Base-by-base conservation (phyloP, 495 filamentous ascomycete species). In the Neurospora tetrasperma region DNA sequence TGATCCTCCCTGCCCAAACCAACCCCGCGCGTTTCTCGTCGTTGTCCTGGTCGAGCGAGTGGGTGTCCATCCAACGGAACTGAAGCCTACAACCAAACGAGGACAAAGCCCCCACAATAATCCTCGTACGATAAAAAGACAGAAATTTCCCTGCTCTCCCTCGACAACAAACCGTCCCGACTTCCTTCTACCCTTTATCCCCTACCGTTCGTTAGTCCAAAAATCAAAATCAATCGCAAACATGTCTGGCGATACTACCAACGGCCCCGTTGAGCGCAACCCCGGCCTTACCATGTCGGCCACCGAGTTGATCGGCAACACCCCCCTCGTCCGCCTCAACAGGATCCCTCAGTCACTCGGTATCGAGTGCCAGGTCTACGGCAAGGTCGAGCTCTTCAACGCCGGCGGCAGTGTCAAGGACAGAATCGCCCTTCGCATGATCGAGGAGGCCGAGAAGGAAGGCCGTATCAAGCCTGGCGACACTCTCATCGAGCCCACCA, bases 391-490 rank as follows among this genome's bases (percentile, higher is more conserved):
- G 81, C 92, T 93, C 73, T 98, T 98, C 88, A 98, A 97, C 86
- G 95, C 96, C 10, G 96, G 96, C 75, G 96, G 96, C 71, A 97
- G 93, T 82, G 94, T 99, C 77, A 99, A 99, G 82, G 96, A 99
- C 82, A 89, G 96, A 72, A 98, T 99, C 80, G 96, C 96, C 23
- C 82, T 96, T 78, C 92, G 96, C 78, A 99, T 99, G 96, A 92
- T 99, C 74, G 94, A 99, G 81, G 93, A 94, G 81, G 96, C 96
- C 10, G 96, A 99, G 84, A 89, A 88, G 74, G 88, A 87, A 69
- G 96, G 96, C 12, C 90, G 96, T 69, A 98, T 99, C 81, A 97
- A 94, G 85, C 96, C 96, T 42, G 96, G 96, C 70, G 94, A 99
- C 80, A 97, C 94, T 18, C 83, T 99, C 73, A 99, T 99, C 77